Evolutionary conservation across 2,329 filamentous ascomycete species (phyloP).

Genomic region (Aspergillus tanneri): DNA sequence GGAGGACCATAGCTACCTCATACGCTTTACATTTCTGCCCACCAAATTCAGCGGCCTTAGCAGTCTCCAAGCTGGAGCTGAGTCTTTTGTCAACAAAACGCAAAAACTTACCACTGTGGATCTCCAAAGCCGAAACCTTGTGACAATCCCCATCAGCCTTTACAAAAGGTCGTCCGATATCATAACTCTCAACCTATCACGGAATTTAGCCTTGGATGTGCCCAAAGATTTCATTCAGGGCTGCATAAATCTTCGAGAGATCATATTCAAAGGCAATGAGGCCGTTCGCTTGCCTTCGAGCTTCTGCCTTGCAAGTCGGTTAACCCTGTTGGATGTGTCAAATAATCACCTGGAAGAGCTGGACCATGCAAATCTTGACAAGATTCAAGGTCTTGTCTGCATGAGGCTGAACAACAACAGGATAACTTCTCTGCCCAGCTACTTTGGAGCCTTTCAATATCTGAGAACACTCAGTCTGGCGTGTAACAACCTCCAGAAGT

Average conservation of each 20-base stretch:
- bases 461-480: constrained; percentile 86
- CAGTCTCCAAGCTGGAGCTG: constrained; percentile 71
- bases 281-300: constrained; percentile 81
- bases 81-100: constrained; percentile 65
- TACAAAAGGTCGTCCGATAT: constrained; percentile 92
- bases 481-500: constrained; percentile 83
- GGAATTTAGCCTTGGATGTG: constrained; percentile 87
- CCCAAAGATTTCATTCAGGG: constrained; percentile 95
- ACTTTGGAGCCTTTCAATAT: constrained; percentile 76
- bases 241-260: constrained; percentile 85
- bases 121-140: constrained; percentile 81
- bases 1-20: constrained; percentile 96
- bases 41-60: constrained; percentile 79
- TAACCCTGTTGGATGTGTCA: constrained; percentile 90
- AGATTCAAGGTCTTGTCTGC: constrained; percentile 74
- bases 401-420: constrained; percentile 94
- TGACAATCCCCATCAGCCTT: constrained; percentile 90
- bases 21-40: constrained; percentile 91
- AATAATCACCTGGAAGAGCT: constrained; percentile 90
- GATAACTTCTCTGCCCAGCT: constrained; percentile 71
- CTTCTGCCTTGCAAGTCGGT: constrained; percentile 72
- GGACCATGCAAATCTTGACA: constrained; percentile 77
- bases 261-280: constrained; percentile 95
- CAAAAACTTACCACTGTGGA: constrained; percentile 95
- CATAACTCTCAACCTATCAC: constrained; percentile 88